These are phyloP conservation scores for Quercus phellos DNA, from an alignment of 331 rosid genomes.

Conservation along the genomic window DNA sequence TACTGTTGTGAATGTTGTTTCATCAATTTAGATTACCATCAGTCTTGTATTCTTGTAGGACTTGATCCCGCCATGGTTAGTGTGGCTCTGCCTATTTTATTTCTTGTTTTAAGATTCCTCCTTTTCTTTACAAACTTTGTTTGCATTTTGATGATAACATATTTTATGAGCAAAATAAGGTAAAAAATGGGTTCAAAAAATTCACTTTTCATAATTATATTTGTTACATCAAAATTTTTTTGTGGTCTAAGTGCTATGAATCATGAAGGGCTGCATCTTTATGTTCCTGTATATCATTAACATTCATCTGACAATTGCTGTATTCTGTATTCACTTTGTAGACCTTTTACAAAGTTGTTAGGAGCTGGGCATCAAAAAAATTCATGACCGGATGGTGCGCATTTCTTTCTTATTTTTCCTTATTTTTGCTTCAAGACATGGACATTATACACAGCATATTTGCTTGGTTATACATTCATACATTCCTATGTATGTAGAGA, in stretches of 20 bases:
- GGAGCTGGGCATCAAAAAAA: constrained; percentile 96
- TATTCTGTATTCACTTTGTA: constrained; percentile 35
- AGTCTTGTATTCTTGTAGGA: not conserved
- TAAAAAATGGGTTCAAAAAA: not conserved
- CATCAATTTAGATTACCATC: not conserved
- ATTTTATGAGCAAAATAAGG: not conserved
- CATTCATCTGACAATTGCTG: constrained; percentile 21
- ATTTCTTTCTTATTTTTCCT: constrained; percentile 22
- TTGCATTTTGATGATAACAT: not conserved
- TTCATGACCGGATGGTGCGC: constrained; percentile 96
- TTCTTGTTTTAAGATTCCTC: not conserved
- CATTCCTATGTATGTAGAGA: not conserved
- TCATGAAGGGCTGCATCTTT: constrained; percentile 10
- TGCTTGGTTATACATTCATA: not conserved
- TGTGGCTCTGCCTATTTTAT: not conserved
- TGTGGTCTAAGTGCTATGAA: not conserved
- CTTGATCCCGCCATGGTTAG: not conserved
- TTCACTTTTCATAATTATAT: not conserved
- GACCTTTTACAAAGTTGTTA: constrained; percentile 81
- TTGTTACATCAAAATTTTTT: not conserved
- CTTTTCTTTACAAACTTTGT: not conserved
- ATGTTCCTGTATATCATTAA: not conserved
- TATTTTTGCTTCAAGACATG: not conserved
- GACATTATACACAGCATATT: not conserved
- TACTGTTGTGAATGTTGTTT: not conserved